A percentile compares a stretch with the other conserved stretches of the same genome.
phyloP scores from a whole-genome alignment of 768 basidiomycete genomes.

The Rhodotorula paludigena region DNA sequence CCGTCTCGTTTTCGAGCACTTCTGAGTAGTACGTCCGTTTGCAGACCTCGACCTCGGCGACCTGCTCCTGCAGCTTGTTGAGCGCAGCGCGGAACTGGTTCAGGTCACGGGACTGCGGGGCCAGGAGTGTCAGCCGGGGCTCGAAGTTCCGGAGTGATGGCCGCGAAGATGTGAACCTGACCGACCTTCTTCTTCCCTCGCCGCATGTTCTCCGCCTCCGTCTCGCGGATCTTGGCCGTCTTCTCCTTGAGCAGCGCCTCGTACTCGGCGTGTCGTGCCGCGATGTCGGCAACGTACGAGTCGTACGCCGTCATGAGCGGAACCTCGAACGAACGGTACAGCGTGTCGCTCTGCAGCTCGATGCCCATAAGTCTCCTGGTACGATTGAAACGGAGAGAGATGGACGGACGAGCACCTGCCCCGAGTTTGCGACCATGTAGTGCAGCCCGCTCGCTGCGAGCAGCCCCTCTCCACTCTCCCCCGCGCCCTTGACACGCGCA shows the following conservation, averaged over 20 bases:
- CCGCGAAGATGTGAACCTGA: neutral
- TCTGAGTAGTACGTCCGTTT: constrained; percentile 36
- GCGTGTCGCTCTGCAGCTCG: constrained; percentile 31
- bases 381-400: neutral
- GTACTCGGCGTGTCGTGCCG: constrained; percentile 37
- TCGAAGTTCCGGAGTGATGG: neutral
- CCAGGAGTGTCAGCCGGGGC: neutral
- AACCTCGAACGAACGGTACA: constrained; percentile 36
- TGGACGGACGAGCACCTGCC: constrained; percentile 25
- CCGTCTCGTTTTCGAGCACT: constrained; percentile 28
- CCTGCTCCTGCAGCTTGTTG: constrained; percentile 37
- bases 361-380: neutral
- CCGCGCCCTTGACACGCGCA: constrained; percentile 37
- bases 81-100: constrained; percentile 36
- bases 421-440: constrained; percentile 36
- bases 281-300: constrained; percentile 27
- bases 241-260: constrained; percentile 31
- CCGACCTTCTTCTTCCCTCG: constrained; percentile 36
- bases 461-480: constrained; percentile 29
- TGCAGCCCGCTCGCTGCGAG: constrained; percentile 36
- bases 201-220: constrained; percentile 39
- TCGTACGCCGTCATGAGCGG: constrained; percentile 38
- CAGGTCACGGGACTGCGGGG: constrained; percentile 27
- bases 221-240: constrained; percentile 33
- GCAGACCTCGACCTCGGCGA: constrained; percentile 38